Evolutionary conservation across 2,329 filamentous ascomycete species (phyloP).

Genomic region (Thelonectria discophora): DNA sequence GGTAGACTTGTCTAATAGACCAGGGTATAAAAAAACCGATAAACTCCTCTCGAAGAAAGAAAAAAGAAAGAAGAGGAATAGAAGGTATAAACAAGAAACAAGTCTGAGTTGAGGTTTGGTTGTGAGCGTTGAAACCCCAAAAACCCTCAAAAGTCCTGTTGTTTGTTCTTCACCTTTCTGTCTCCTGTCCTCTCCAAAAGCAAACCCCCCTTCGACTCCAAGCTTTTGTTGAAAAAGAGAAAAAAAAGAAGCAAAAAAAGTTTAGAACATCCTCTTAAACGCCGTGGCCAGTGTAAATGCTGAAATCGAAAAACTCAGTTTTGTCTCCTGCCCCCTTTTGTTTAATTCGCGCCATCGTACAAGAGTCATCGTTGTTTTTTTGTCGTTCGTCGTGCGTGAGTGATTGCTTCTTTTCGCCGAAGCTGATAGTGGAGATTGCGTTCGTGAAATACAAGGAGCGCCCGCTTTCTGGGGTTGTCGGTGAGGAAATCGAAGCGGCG

Average conservation of each 20-base stretch:
- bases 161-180: too few relatives aligned
- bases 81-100: constrained; percentile 21
- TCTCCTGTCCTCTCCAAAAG: constrained; percentile 9
- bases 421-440: constrained; percentile 39
- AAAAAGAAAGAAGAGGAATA: constrained; percentile 23
- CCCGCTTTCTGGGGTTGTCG: background rate
- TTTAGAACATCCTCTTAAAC: constrained; percentile 40
- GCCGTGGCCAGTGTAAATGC: constrained; percentile 40
- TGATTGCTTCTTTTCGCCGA: constrained; percentile 29
- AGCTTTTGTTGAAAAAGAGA: background rate
- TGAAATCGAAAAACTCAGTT: constrained; percentile 31
- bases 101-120: background rate
- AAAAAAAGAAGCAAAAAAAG: constrained; percentile 22
- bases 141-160: constrained; percentile 15
- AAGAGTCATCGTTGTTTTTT: constrained; percentile 26
- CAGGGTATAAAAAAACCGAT: constrained; percentile 44
- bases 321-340: constrained; percentile 13
- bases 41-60: constrained; percentile 36
- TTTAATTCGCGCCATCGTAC: constrained; percentile 39
- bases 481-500: constrained; percentile 13
- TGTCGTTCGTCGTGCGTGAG: constrained; percentile 32
- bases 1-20: constrained; percentile 44
- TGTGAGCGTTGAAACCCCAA: constrained; percentile 7
- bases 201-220: background rate
- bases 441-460: too few relatives aligned